These are phyloP conservation scores for Pulchroboletus neoregius DNA, from an alignment of 1,284 basidiomycete genomes.

Conservation along the genomic window DNA sequence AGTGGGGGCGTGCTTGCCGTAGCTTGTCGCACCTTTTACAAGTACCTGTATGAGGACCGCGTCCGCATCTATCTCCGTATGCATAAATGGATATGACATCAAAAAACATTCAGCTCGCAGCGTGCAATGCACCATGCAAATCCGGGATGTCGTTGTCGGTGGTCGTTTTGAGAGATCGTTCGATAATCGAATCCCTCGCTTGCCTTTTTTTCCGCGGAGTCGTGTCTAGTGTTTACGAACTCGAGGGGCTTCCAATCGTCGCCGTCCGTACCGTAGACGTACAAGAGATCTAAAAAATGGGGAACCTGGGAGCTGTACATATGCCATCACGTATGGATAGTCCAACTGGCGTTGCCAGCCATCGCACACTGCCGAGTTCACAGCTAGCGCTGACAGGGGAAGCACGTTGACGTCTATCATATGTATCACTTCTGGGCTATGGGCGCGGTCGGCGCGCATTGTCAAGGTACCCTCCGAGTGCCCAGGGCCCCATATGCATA, in stretches of 20 bases:
- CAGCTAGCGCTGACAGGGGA: not conserved
- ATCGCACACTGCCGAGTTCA: not conserved
- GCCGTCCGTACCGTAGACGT: constrained; percentile 6
- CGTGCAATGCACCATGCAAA: not conserved
- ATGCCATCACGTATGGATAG: not conserved
- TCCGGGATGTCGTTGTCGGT: not conserved
- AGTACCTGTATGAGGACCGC: constrained; percentile 12
- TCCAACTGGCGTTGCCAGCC: too few relatives aligned
- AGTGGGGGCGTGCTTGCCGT: not conserved
- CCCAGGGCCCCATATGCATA: too few relatives aligned
- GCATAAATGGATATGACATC: constrained; percentile 3
- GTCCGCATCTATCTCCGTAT: constrained; percentile 1
- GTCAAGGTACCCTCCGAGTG: too few relatives aligned
- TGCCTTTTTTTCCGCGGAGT: not conserved
- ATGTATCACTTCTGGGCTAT: too few relatives aligned
- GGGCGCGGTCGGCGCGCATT: too few relatives aligned
- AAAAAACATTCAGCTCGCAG: not conserved
- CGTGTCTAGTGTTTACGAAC: constrained; percentile 18
- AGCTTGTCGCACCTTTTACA: not conserved
- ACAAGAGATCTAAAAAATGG: not conserved
- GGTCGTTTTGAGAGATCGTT: too few relatives aligned
- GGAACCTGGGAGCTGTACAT: not conserved
- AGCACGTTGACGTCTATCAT: not conserved
- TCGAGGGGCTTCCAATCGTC: not conserved
- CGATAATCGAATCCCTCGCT: not conserved